Evolutionary conservation across 2,329 filamentous ascomycete genomes (phyloP), one percentile per base, ranked within the genome.

Genomic region (Colletotrichum graminicola): DNA sequence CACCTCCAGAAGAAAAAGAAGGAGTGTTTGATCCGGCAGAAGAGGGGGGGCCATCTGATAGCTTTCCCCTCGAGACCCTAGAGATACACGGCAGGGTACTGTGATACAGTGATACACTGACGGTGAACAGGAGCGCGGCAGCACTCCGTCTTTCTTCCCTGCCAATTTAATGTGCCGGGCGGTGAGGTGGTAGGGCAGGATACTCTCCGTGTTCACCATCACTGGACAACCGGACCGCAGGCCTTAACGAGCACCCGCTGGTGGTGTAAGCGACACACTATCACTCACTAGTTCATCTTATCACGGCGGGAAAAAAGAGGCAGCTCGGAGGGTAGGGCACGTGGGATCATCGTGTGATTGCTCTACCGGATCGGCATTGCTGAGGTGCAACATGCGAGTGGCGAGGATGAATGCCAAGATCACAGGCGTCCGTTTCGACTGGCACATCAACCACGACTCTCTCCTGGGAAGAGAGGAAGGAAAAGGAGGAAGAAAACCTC

Each of bases 351-450:
- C 21, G 45, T 29, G 47, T 41, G 60, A 16, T 39, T 52, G 45
- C 34, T 41, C 26, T 36, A n/a, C 36, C n/a, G 8, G 60, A 51
- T n/a, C 34, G 51, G 10, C 26, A 62, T 47, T 36, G 12, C 39
- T 23, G 16, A 45, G 26, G 11, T 45, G 11, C 18, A 41, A 39
- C 36, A 52, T 11, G 47, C 60, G 60, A 41, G 60, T 52, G 60
- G 60, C 47, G 49, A 52, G 11, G 16, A 21, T n/a, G n/a, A 8
- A 47, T 34, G 60, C 32, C 45, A 51, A 41, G 36, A 62, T 29
- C 23, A 45, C 60, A 14, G 60, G 47, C 47, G 51, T 36, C 32
- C 18, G 34, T 36, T 62, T 14, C 60, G 60, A 23, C 47, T 16
- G 7, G 10, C 23, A 5, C 21, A 11, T 16, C 18, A 16, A 26